phyloP scores from a whole-genome alignment of 1,284 basidiomycete species.

The Rhodotorula sp. region DNA sequence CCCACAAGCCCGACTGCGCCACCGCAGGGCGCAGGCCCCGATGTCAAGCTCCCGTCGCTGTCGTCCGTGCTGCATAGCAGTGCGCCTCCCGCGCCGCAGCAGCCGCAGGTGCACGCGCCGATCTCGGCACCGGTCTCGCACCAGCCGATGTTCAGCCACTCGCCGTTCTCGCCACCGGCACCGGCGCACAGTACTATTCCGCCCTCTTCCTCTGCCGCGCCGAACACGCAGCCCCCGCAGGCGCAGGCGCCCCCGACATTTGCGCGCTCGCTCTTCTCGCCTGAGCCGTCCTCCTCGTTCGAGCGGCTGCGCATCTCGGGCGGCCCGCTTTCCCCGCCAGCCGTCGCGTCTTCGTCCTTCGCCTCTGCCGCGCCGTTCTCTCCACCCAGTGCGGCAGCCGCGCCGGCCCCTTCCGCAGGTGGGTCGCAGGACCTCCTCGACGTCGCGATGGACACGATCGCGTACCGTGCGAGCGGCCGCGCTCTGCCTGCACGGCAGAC shows the following conservation, averaged over 20 bases:
- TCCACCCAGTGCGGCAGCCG: neutral
- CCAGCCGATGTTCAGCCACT: slow-evolving; percentile 11
- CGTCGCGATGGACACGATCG: slow-evolving; percentile 37
- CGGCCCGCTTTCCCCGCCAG: neutral
- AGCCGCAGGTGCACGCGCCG: neutral
- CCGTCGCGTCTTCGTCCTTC: neutral
- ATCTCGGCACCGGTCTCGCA: neutral
- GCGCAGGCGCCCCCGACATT: neutral
- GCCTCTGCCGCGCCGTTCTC: neutral
- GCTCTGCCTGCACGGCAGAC: slow-evolving; percentile 23
- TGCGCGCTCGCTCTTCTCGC: slow-evolving; percentile 20
- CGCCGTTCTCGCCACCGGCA: slow-evolving; percentile 9
- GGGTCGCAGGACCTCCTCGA: slow-evolving; percentile 32
- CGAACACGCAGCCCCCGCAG: neutral
- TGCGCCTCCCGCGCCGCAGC: neutral
- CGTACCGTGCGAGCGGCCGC: slow-evolving; percentile 18
- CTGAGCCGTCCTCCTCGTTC: slow-evolving; percentile 19
- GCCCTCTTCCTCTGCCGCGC: neutral
- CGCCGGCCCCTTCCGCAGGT: neutral
- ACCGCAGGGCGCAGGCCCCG: neutral
- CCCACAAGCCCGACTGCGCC: neutral
- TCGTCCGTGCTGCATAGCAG: neutral
- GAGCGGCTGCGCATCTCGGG: slow-evolving; percentile 22
- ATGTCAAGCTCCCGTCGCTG: neutral
- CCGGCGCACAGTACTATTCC: neutral